phyloP scores from a whole-genome alignment of 345 rosid genomes.

The Lepidium africanum region DNA sequence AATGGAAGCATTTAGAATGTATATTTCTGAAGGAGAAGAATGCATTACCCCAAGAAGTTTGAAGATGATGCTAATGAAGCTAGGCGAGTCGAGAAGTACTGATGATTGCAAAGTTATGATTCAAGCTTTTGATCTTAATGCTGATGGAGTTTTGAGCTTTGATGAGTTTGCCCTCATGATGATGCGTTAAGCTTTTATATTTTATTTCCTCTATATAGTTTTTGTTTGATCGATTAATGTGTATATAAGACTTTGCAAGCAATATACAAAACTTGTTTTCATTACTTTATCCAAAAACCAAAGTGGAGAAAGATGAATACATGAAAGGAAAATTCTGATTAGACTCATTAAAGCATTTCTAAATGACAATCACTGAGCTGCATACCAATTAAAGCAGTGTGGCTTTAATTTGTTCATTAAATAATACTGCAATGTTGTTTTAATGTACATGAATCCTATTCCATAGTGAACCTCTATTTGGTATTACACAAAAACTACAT shows the following conservation, averaged over 20 bases:
- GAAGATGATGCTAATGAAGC: conserved; percentile 44
- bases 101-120: conserved; percentile 59
- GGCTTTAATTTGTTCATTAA: too few relatives aligned
- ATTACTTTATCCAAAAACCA: neutral
- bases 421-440: neutral
- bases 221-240: neutral
- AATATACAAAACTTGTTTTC: neutral
- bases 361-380: too few relatives aligned
- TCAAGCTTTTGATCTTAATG: conserved; percentile 51
- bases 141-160: conserved; percentile 63
- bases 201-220: neutral
- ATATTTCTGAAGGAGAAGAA: conserved; percentile 42
- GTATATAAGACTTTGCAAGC: conserved; percentile 5
- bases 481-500: conserved; percentile 6
- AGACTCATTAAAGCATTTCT: neutral
- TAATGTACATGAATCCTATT: conserved; percentile 12
- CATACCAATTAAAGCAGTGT: too few relatives aligned
- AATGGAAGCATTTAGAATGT: conserved; percentile 53
- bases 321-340: neutral
- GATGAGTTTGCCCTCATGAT: conserved; percentile 65
- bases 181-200: conserved; percentile 40
- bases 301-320: too few relatives aligned
- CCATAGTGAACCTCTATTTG: neutral
- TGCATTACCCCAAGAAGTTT: conserved; percentile 53
- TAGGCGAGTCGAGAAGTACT: conserved; percentile 42